Conservation (phyloP, 805 yeast genomes). For the Aciculoconidium aculeatum region DNA sequence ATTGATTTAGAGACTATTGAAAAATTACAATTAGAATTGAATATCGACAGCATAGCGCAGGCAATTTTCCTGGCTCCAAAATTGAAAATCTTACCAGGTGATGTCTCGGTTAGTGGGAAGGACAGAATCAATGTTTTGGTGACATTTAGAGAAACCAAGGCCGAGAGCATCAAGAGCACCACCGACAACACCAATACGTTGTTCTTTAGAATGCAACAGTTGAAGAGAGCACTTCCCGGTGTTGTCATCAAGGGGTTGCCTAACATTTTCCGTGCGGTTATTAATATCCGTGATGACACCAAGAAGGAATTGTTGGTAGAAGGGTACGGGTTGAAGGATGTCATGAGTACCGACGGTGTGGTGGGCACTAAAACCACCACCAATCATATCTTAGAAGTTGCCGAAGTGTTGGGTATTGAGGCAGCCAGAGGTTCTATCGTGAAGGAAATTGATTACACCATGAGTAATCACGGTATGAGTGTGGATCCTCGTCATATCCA, state of each 20-base stretch:
- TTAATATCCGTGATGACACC: constrained; percentile 81
- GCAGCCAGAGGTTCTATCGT: constrained; percentile 94
- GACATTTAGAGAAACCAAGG: constrained; percentile 31
- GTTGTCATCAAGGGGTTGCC: constrained; percentile 92
- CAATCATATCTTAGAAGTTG: constrained; percentile 88
- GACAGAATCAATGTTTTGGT: constrained; percentile 66
- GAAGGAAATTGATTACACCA: constrained; percentile 91
- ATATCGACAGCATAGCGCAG: constrained; percentile 75
- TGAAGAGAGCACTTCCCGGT: constrained; percentile 78
- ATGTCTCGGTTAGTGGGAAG: constrained; percentile 60
- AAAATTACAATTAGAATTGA: constrained; percentile 81
- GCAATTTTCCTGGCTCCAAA: constrained; percentile 86
- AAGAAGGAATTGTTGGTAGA: constrained; percentile 91
- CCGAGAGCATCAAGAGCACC: constrained; percentile 28
- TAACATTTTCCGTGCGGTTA: constrained; percentile 91
- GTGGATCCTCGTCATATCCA: constrained; percentile 99
- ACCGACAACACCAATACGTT: constrained; percentile 42
- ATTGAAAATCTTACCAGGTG: constrained; percentile 70
- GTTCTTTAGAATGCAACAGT: constrained; percentile 83
- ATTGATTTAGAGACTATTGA: constrained; percentile 83
- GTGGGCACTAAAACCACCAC: constrained; percentile 82
- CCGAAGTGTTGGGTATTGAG: constrained; percentile 89
- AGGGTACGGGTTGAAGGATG: constrained; percentile 94
- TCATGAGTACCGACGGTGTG: constrained; percentile 97
- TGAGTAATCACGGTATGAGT: constrained; percentile 99